Base-by-base conservation (phyloP, 108 stramenopile species). In the Cylindrotheca closterium region DNA sequence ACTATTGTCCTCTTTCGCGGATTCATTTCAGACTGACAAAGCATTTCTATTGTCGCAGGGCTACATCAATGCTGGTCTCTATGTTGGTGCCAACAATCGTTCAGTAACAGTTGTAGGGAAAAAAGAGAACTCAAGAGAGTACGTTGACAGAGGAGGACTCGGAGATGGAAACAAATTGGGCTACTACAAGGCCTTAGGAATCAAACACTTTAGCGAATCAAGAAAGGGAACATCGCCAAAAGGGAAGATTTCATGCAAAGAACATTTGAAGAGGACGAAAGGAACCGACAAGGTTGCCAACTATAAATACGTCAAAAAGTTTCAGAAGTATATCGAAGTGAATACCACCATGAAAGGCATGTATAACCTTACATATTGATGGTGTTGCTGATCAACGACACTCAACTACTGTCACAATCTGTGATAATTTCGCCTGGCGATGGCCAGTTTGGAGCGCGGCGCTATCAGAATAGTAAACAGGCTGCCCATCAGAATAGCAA, bases 41-140 rank as follows among this genome's bases (percentile, higher is more conserved):
- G 15, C 37, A 7, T 7, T 42, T 10, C 15, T 15, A 15, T 42
- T 15, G 37, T 42, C 15, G 7, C 37, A 42, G 37, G 37, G 37
- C 7, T 42, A 42, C 37, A 42, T 42, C 15, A 15, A 56, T 7
- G 18, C 24, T 17, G 66, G 66, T 1, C 21, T 34, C 28, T 67
- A 67, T 49, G 15, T 48, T n/a, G 66, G 66, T 3, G 0, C 33
- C 26, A 55, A 32, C 1, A 52, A 52, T 4, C 7, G 55, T 25
- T 54, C 31, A 7, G 55, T 67, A 5, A 67, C 66, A 1, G 66
- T 67, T 10, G 67, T 72, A 21, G 79, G 79, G 18, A 55, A 19
- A 1, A 65, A 31, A 1, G 71, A 72, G 22, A 37, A 70, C 49
- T 63, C 70, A 50, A 68, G 73, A 30, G 75, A 81, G 32, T 74